phyloP scores from a whole-genome alignment of 1,284 basidiomycete species.

The Sporisorium scitamineum region DNA sequence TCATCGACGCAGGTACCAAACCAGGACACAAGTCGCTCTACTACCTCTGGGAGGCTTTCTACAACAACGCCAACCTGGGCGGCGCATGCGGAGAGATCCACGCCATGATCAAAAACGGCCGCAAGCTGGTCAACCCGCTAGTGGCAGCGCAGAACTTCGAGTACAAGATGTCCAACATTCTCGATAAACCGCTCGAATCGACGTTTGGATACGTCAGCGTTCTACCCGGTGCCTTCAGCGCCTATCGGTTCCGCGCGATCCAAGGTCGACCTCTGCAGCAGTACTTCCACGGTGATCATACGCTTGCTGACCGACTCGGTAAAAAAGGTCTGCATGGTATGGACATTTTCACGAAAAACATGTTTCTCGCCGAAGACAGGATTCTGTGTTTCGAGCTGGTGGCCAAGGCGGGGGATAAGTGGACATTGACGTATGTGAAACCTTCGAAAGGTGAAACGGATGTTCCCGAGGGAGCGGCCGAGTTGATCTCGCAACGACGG shows the following conservation, averaged over 20 bases:
- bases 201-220: constrained; percentile 92
- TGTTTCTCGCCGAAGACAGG: constrained; percentile 76
- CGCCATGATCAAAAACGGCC: constrained; percentile 66
- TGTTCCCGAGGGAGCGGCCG: constrained; percentile 85
- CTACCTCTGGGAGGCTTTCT: constrained; percentile 68
- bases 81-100: constrained; percentile 69
- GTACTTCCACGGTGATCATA: constrained; percentile 97
- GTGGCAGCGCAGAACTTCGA: constrained; percentile 91
- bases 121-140: constrained; percentile 68
- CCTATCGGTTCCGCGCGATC: constrained; percentile 91
- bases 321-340: constrained; percentile 95
- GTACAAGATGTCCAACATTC: constrained; percentile 87
- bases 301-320: constrained; percentile 83
- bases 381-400: constrained; percentile 97
- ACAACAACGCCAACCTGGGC: constrained; percentile 67
- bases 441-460: constrained; percentile 94
- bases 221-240: constrained; percentile 94
- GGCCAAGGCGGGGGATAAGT: constrained; percentile 83
- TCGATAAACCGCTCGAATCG: constrained; percentile 90
- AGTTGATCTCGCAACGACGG: constrained; percentile 86
- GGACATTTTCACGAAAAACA: constrained; percentile 88
- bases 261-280: constrained; percentile 91
- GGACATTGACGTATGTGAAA: constrained; percentile 94
- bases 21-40: constrained; percentile 66
- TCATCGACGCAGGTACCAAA: constrained; percentile 68